Evolutionary conservation across 2,329 filamentous ascomycete species (phyloP).

Genomic region (Lasiodiplodia citricola): DNA sequence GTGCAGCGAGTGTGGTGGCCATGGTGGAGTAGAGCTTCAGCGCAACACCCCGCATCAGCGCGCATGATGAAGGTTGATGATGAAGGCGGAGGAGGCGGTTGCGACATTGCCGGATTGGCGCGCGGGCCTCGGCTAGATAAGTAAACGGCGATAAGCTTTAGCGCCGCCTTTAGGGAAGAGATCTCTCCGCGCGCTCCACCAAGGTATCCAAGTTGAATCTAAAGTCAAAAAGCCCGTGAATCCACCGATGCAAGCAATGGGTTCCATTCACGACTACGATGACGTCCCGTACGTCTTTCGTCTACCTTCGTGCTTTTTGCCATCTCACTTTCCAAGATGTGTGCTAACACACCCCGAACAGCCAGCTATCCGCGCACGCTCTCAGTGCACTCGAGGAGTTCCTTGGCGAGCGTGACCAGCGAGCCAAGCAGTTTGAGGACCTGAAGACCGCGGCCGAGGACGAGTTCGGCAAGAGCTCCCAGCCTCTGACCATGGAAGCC

Average conservation of each 20-base stretch:
- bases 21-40: constrained; percentile 10
- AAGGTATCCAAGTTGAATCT: constrained; percentile 21
- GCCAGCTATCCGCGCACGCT: constrained; percentile 68
- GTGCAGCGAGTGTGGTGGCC: constrained; percentile 7
- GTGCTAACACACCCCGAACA: constrained; percentile 37
- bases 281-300: constrained; percentile 40
- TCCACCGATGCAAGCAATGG: constrained; percentile 10
- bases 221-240: not conserved
- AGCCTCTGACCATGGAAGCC: constrained; percentile 64
- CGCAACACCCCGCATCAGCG: not conserved
- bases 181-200: constrained; percentile 16
- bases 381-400: constrained; percentile 75
- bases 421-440: constrained; percentile 69
- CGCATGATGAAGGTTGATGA: constrained; percentile 10
- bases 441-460: constrained; percentile 67
- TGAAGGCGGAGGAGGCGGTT: constrained; percentile 7
- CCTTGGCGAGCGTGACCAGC: constrained; percentile 72
- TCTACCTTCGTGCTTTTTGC: not conserved
- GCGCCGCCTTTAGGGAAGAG: not conserved
- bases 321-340: not conserved
- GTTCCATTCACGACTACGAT: constrained; percentile 36
- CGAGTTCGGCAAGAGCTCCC: constrained; percentile 48
- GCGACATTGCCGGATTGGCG: constrained; percentile 2
- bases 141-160: not conserved
- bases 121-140: constrained; percentile 19